Evolutionary conservation across 2,329 filamentous ascomycete genomes (phyloP), one percentile per base, ranked within the genome.

Genomic region (Ophiostoma australiae): DNA sequence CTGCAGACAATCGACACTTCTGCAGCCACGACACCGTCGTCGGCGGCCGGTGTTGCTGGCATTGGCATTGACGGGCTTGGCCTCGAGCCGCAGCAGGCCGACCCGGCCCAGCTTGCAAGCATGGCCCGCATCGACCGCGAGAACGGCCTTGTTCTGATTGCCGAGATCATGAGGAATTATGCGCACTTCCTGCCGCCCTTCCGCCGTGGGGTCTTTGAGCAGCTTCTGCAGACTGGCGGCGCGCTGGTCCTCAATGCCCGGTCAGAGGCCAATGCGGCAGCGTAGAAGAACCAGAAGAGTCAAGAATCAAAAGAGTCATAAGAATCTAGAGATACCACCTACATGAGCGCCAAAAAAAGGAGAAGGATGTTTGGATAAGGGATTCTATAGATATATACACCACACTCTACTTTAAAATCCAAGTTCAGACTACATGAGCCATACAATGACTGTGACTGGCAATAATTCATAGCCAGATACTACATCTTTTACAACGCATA

Each of bases 61-160:
- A 65, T 17, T 4, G 63, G 63, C 10, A 71, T 80, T 1, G 77
- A 80, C 0, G 79, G 78, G 0, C 74, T 84, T 7, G 79, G 78
- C 4, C 76, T 84, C 15, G 76, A 84, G 74, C 84, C 84, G 68
- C 84, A 83, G 74, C 84, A 83, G 72, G 80, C 80, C 3, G 81
- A 85, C 68, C 78, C 81, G 0, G 79, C 78, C 33, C 80, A 82
- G 70, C 77, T 80, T 61, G 82, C 81, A 0, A 80, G 80, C 63
- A 84, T 85, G 80, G 78, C 79, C 1, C 81, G 81, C 72, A 80
- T 86, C 6, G 87, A 90, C 74, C 81, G 86, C 10, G 87, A 89
- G 77, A 90, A 90, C 73, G 86, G 83, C 0, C 78, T 90, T 31
- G 85, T 90, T 0, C 77, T 90, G 71, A 81, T 88, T 3, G 83